These are phyloP conservation scores for Atractiella rhizophila DNA, from an alignment of 768 basidiomycete species.

Conservation along the genomic window DNA sequence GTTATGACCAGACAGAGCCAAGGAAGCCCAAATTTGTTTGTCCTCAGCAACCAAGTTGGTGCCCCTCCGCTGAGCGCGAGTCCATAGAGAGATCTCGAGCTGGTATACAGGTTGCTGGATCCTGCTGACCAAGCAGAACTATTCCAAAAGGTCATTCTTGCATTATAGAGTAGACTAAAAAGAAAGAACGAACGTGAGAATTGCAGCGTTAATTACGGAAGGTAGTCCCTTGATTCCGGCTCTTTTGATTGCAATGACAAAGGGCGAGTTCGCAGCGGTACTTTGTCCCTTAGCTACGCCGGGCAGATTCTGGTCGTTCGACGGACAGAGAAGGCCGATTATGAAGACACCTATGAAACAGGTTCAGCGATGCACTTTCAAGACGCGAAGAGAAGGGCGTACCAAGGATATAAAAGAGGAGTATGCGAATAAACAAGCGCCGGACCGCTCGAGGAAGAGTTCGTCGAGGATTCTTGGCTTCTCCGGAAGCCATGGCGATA, in stretches of 20 bases:
- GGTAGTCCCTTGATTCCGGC: slow-evolving; percentile 24
- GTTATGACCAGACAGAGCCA: too few relatives aligned
- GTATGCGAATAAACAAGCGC: slow-evolving; percentile 47
- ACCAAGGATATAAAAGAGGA: slow-evolving; percentile 45
- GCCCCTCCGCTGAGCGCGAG: too few relatives aligned
- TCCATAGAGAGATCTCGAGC: slow-evolving; percentile 21
- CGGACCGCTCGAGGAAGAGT: slow-evolving; percentile 36
- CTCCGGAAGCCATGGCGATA: slow-evolving; percentile 37
- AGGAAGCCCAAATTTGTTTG: too few relatives aligned
- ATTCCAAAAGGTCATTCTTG: too few relatives aligned
- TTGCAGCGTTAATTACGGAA: slow-evolving; percentile 24
- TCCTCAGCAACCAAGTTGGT: too few relatives aligned
- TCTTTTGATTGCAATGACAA: slow-evolving; percentile 24
- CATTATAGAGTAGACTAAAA: too few relatives aligned
- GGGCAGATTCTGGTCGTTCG: slow-evolving; percentile 38
- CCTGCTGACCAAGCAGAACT: slow-evolving; percentile 23
- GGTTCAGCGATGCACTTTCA: not conserved
- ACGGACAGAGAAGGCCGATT: slow-evolving; percentile 61
- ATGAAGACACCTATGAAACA: slow-evolving; percentile 32
- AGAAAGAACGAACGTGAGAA: slow-evolving; percentile 18
- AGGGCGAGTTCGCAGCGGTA: slow-evolving; percentile 18
- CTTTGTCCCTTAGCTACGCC: slow-evolving; percentile 3
- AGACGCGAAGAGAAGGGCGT: slow-evolving; percentile 20
- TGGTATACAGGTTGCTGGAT: slow-evolving; percentile 21
- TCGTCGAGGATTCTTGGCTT: slow-evolving; percentile 26